phyloP scores from a whole-genome alignment of 2,329 filamentous ascomycete species.

The Colletotrichum tropicale region DNA sequence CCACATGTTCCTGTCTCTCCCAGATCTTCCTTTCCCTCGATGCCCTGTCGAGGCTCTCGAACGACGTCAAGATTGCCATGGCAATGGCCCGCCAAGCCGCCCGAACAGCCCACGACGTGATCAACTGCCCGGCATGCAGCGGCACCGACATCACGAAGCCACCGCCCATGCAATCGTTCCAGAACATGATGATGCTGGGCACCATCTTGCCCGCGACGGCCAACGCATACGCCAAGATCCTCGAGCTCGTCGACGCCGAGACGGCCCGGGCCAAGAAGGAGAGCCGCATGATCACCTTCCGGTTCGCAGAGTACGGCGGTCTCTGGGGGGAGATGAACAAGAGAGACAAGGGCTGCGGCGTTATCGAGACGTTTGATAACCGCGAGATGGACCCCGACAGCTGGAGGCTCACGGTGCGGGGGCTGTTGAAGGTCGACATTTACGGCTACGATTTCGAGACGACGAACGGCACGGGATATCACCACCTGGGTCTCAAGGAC shows the following conservation, averaged over 20 bases:
- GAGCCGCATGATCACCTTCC: conserved; percentile 47
- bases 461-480: not conserved
- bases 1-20: conserved; percentile 52
- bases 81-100: conserved; percentile 51
- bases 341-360: conserved; percentile 28
- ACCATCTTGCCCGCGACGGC: conserved; percentile 62
- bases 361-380: conserved; percentile 39
- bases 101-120: conserved; percentile 53
- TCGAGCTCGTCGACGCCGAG: conserved; percentile 60
- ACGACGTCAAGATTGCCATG: conserved; percentile 50
- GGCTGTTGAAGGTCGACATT: conserved; percentile 60
- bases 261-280: conserved; percentile 46
- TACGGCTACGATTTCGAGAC: conserved; percentile 50
- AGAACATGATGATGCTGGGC: conserved; percentile 64
- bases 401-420: conserved; percentile 60
- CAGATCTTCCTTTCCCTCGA: conserved; percentile 56
- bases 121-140: conserved; percentile 57
- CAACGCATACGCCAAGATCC: conserved; percentile 60
- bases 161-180: conserved; percentile 54
- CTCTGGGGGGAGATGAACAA: conserved; percentile 44
- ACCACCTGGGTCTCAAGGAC: conserved; percentile 57
- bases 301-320: conserved; percentile 52
- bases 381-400: conserved; percentile 53
- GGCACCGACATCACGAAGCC: conserved; percentile 35
- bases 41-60: conserved; percentile 51